Evolutionary conservation across 805 yeast species (phyloP).

Genomic region (Yamadazyma akitaensis): DNA sequence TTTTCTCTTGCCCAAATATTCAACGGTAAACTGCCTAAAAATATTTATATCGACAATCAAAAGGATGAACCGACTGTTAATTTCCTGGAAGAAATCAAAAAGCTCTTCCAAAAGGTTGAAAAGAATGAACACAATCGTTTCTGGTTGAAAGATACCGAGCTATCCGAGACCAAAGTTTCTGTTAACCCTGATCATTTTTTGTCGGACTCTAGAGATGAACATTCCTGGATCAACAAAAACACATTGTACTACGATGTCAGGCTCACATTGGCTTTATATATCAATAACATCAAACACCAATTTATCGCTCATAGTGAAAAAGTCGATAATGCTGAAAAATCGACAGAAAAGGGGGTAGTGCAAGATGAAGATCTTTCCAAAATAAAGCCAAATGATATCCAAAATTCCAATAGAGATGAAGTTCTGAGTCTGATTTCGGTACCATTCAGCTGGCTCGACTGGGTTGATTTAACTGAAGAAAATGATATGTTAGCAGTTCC

Average conservation of each 20-base stretch:
- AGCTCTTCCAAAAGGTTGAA: conserved; percentile 17
- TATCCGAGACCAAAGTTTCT: conserved; percentile 15
- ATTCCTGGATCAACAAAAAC: conserved; percentile 20
- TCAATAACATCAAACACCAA: conserved; percentile 19
- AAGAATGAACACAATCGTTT: conserved; percentile 16
- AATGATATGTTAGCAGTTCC: conserved; percentile 16
- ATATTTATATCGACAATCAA: conserved; percentile 9
- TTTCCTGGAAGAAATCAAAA: conserved; percentile 10
- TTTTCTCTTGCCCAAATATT: conserved; percentile 6
- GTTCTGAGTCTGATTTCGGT: conserved; percentile 9
- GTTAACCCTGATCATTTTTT: conserved; percentile 17
- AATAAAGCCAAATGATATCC: background rate
- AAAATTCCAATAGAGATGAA: background rate
- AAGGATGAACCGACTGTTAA: conserved; percentile 10
- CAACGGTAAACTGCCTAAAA: background rate
- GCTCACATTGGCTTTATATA: conserved; percentile 46
- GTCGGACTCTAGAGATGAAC: conserved; percentile 10
- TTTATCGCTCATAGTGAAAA: background rate
- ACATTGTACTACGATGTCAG: conserved; percentile 47
- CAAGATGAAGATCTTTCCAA: background rate
- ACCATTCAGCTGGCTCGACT: conserved; percentile 31
- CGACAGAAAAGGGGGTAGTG: background rate
- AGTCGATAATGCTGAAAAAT: background rate
- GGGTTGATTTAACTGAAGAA: conserved; percentile 21
- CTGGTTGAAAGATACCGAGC: conserved; percentile 24